A percentile compares a stretch with the other conserved stretches of the same genome.
Conservation (phyloP, 1,284 basidiomycete species). For the Mycena citricolor region DNA sequence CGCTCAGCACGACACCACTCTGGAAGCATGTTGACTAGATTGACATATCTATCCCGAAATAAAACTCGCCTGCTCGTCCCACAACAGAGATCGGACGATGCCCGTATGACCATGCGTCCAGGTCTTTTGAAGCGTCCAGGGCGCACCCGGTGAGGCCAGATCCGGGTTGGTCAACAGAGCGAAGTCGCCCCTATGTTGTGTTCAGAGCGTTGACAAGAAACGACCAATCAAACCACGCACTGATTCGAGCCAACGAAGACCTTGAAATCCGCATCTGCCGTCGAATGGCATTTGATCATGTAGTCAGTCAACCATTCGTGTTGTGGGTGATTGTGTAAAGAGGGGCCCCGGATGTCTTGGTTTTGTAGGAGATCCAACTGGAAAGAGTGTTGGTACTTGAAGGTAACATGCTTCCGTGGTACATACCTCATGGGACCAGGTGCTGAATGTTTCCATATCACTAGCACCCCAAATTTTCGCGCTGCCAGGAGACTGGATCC, state of each 20-base stretch:
- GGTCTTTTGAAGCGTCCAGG: constrained; percentile 48
- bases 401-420: too few species aligned
- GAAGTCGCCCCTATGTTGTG: constrained; percentile 51
- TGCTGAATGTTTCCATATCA: constrained; percentile 83
- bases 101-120: constrained; percentile 42
- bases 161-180: constrained; percentile 50
- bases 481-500: constrained; percentile 43
- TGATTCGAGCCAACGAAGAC: constrained; percentile 65
- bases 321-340: constrained; percentile 45
- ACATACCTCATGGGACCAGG: constrained; percentile 68
- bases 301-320: constrained; percentile 61
- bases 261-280: constrained; percentile 32
- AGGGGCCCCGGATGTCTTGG: constrained; percentile 53
- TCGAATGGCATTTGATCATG: constrained; percentile 46
- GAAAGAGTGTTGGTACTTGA: too few species aligned
- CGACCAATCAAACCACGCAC: constrained; percentile 35
- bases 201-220: constrained; percentile 13
- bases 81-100: constrained; percentile 55
- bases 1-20: constrained; percentile 53
- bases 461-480: constrained; percentile 67
- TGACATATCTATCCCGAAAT: constrained; percentile 10
- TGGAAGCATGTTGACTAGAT: constrained; percentile 22
- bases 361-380: constrained; percentile 53
- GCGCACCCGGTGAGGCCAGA: constrained; percentile 34
- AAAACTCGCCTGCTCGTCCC: constrained; percentile 50